A percentile compares a stretch with the other conserved stretches of the same genome.
These are phyloP conservation scores for Monosporascus sp. DNA, from an alignment of 2,329 filamentous ascomycete genomes.

Conservation along the genomic window DNA sequence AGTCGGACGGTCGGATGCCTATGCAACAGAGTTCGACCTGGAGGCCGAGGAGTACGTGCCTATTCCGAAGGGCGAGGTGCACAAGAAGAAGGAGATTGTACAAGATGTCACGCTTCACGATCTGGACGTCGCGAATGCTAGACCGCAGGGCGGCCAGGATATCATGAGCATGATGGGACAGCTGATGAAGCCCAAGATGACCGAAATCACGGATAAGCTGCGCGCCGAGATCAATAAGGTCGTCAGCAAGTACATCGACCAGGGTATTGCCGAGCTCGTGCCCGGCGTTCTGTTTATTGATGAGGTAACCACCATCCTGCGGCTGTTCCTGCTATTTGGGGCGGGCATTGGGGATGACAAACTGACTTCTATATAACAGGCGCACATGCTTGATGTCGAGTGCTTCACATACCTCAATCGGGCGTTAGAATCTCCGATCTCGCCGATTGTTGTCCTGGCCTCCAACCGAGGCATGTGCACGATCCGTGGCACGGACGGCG, in stretches of 20 bases:
- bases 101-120: slow-evolving; percentile 98
- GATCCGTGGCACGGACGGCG: slow-evolving; percentile 78
- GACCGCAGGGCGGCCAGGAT: slow-evolving; percentile 94
- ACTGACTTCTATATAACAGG: slow-evolving; percentile 44
- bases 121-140: slow-evolving; percentile 88
- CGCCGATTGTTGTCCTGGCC: slow-evolving; percentile 93
- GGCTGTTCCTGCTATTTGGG: slow-evolving; percentile 3
- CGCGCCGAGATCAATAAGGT: slow-evolving; percentile 97
- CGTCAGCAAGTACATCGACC: slow-evolving; percentile 97
- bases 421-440: slow-evolving; percentile 90
- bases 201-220: slow-evolving; percentile 97
- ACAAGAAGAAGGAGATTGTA: slow-evolving; percentile 99
- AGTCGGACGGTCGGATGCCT: slow-evolving; percentile 91
- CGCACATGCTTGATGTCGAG: slow-evolving; percentile 99
- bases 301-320: slow-evolving; percentile 56
- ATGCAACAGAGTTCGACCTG: slow-evolving; percentile 96
- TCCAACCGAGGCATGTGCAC: slow-evolving; percentile 94
- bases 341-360: background rate
- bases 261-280: slow-evolving; percentile 96
- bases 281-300: slow-evolving; percentile 98
- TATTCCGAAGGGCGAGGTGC: slow-evolving; percentile 96
- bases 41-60: slow-evolving; percentile 99
- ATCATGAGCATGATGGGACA: slow-evolving; percentile 99
- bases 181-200: slow-evolving; percentile 99
- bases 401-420: slow-evolving; percentile 99